These are phyloP conservation scores for Wallacemonas sp. DNA, from an alignment of 208 protist species.

Conservation along the genomic window DNA sequence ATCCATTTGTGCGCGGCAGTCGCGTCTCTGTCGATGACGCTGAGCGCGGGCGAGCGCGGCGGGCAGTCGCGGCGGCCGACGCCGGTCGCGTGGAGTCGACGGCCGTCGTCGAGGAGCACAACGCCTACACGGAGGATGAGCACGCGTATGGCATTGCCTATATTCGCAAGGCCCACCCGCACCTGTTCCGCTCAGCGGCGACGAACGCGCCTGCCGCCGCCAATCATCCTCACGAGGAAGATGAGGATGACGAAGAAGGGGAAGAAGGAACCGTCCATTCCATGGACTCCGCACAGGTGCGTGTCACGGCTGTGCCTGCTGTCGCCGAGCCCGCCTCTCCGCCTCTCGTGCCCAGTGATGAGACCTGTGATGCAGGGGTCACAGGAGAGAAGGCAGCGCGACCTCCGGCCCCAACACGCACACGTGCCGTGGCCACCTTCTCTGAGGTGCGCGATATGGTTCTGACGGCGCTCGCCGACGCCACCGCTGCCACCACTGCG, in stretches of 20 bases:
- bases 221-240: neutral
- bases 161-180: conserved; percentile 68
- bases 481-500: neutral
- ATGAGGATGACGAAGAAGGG: neutral
- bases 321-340: too few relatives aligned
- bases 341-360: too few relatives aligned
- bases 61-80: conserved; percentile 16
- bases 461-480: neutral
- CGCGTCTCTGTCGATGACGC: conserved; percentile 53
- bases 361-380: too few relatives aligned
- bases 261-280: too few relatives aligned
- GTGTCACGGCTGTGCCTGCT: too few relatives aligned
- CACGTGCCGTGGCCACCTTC: neutral
- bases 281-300: too few relatives aligned
- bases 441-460: neutral
- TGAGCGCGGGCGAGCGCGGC: conserved; percentile 22
- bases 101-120: neutral
- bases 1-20: conserved; percentile 61
- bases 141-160: conserved; percentile 65
- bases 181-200: conserved; percentile 59
- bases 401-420: neutral
- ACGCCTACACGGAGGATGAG: conserved; percentile 64
- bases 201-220: neutral
- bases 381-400: too few relatives aligned
- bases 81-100: neutral